Conservation (phyloP, 208 protist genomes). For the Trypanosoma boissoni region DNA sequence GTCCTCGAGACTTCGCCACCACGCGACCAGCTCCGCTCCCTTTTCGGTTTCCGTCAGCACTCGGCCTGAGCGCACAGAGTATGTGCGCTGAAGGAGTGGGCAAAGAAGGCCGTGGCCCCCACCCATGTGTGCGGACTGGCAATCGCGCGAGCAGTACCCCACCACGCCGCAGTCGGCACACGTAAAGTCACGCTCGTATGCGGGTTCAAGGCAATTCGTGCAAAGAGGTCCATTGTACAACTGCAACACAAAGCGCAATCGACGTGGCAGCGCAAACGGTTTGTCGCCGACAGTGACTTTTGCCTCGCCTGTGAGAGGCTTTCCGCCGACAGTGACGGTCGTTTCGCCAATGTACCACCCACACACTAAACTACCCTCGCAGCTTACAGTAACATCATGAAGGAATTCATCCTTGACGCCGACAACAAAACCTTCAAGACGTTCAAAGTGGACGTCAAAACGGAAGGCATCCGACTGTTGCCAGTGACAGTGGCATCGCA, state of each 20-base stretch:
- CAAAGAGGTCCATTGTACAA: slow-evolving; percentile 69
- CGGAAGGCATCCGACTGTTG: slow-evolving; percentile 41
- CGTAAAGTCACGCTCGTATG: slow-evolving; percentile 76
- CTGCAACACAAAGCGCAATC: slow-evolving; percentile 72
- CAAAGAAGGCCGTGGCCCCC: slow-evolving; percentile 70
- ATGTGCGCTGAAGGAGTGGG: slow-evolving; percentile 50
- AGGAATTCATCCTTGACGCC: slow-evolving; percentile 45
- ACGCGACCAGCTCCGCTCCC: slow-evolving; percentile 63
- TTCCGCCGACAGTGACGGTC: slow-evolving; percentile 36
- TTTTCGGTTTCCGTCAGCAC: slow-evolving; percentile 65
- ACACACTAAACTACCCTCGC: slow-evolving; percentile 63
- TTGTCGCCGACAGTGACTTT: slow-evolving; percentile 20
- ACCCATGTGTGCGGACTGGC: slow-evolving; percentile 67
- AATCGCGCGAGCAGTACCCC: slow-evolving; percentile 79
- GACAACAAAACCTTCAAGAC: slow-evolving; percentile 62
- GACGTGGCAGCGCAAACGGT: slow-evolving; percentile 33
- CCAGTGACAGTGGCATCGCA: slow-evolving; percentile 21
- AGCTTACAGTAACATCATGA: slow-evolving; percentile 71
- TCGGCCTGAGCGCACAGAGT: slow-evolving; percentile 56
- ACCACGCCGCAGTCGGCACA: slow-evolving; percentile 76
- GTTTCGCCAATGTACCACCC: slow-evolving; percentile 76
- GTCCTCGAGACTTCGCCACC: slow-evolving; percentile 76
- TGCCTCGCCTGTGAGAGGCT: slow-evolving; percentile 17
- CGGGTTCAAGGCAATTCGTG: slow-evolving; percentile 81
- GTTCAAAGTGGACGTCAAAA: slow-evolving; percentile 72